Base-by-base conservation (phyloP, 805 yeast genomes). In the Metschnikowia aberdeeniae region DNA sequence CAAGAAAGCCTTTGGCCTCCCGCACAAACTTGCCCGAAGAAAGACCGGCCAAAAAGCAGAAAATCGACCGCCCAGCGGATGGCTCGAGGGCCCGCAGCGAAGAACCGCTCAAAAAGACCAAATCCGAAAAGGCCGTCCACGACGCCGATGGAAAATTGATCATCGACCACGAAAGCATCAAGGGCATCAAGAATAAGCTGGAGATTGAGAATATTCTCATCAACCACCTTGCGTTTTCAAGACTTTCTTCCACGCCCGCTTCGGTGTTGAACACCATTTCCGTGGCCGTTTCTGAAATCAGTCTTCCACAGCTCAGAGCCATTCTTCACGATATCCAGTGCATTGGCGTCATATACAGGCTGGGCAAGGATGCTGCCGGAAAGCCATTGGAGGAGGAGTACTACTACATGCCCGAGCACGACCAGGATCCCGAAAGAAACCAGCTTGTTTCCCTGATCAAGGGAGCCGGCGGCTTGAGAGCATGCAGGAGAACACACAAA, bases 321-420 rank as follows among this genome's bases (percentile, higher is more conserved):
- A 58, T 80, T 6, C 70, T 82, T 36, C 64, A 67, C 42, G 60
- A 63, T 36, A 67, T 80, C 32, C 56, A 64, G 5, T 84, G 92
- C 57, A 76, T 92, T 47, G 98, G 98, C n/a, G 84, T 86, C 9
- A 90, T 93, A 49, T 78, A 81, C 58, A 84, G 98, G 63, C 75
- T 77, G 47, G 97, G 97, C 40, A 90, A 89, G 63, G 99, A 93
- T 65, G 97, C 98, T 3, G 95, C 97, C 2, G 99, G 98, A 9
- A 89, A 89, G 63, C 87, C 86, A 3, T 72, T 93, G 50, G 98
- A 92, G 54, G 95, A 89, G 62, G 97, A 93, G 62, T 93, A 88
- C 60, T 93, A 89, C 64, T 93, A 93, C 60, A 81, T 83, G 46
- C 82, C 89, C 3, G 98, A 89, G 54, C 76, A 81, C 37, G 99